Conservation (phyloP, 2,329 filamentous ascomycete species). For the Cyclaneusma minus region DNA sequence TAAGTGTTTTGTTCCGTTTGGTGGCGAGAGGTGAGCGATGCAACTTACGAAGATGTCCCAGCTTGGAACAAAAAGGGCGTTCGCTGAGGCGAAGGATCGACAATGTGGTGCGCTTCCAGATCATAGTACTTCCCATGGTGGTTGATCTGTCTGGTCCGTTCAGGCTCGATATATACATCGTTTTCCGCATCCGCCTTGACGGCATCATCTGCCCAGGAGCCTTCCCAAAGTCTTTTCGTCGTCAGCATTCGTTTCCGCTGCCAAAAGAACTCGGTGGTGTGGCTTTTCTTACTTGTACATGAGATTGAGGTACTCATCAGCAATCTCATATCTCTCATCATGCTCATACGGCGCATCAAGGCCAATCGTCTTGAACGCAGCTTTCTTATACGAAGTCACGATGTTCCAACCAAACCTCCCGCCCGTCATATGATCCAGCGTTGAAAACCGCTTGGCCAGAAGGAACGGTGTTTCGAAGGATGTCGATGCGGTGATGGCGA, state of each 20-base stretch:
- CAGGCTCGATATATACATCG: slow-evolving; percentile 40
- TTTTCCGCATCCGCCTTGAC: slow-evolving; percentile 40
- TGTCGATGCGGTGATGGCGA: slow-evolving; percentile 51
- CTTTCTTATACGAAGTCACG: slow-evolving; percentile 47
- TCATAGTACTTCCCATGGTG: slow-evolving; percentile 47
- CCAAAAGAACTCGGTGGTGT: too few species aligned
- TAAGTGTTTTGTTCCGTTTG: slow-evolving; percentile 45
- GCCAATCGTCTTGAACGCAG: slow-evolving; percentile 46
- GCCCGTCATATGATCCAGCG: slow-evolving; percentile 49
- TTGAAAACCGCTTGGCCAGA: slow-evolving; percentile 46
- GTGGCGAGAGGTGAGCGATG: slow-evolving; percentile 35
- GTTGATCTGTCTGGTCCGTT: slow-evolving; percentile 45
- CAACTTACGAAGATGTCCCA: slow-evolving; percentile 47
- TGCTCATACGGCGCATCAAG: slow-evolving; percentile 41
- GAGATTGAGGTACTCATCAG: slow-evolving; percentile 47
- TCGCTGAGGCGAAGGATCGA: slow-evolving; percentile 49
- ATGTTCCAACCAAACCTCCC: slow-evolving; percentile 50
- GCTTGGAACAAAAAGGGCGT: slow-evolving; percentile 57
- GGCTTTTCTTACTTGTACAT: slow-evolving; percentile 53
- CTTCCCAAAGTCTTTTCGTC: slow-evolving; percentile 37
- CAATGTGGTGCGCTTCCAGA: slow-evolving; percentile 47
- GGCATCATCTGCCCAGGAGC: slow-evolving; percentile 53
- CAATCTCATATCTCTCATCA: slow-evolving; percentile 47
- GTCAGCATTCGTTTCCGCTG: too few species aligned
- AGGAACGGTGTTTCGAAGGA: slow-evolving; percentile 56